Evolutionary conservation across 495 filamentous ascomycete genomes (phyloP), one percentile per base, ranked within the genome.

Genomic region (Hypoxylon intermedium): DNA sequence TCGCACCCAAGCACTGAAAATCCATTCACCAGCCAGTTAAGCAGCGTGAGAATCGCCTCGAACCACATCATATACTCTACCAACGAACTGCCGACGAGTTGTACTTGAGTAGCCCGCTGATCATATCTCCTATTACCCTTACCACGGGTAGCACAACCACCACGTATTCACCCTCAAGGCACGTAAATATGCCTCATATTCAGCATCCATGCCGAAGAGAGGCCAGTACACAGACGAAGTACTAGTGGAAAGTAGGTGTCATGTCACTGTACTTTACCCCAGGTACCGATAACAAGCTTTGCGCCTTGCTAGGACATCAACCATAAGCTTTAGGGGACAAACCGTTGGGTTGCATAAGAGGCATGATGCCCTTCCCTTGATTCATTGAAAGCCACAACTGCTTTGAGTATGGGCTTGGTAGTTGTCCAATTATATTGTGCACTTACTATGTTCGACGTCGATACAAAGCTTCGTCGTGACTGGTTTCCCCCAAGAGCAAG

Each of bases 251-350:
- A 15, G 36, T 38, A 24, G 23, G 31, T 24, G 28, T 11, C 15
- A 53, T 19, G 36, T 58, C 19, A 23, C 45, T 15, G 20, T 58
- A 58, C 54, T 43, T 50, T 3, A 5, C 23, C 3, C 24, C 26
- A 31, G 9, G 31, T 50, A 26, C 5, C 30, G 13, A 12, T 26
- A 23, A 16, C n/a, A n/a, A n/a, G n/a, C n/a, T n/a, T n/a, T n/a
- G n/a, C n/a, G n/a, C n/a, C n/a, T n/a, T n/a, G n/a, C n/a, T n/a
- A n/a, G n/a, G n/a, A n/a, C n/a, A n/a, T n/a, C 12, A 43, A 31
- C 46, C 18, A 54, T 11, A 18, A 19, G 0, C 31, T 3, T 26
- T 26, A 26, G 24, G 24, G 24, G 24, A 26, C 7, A 7, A 7
- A 7, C 4, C 7, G 7, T 26, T 26, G 3, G 3, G 24, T 7